phyloP scores from a whole-genome alignment of 2,329 filamentous ascomycete species.

The Claviceps paspali region DNA sequence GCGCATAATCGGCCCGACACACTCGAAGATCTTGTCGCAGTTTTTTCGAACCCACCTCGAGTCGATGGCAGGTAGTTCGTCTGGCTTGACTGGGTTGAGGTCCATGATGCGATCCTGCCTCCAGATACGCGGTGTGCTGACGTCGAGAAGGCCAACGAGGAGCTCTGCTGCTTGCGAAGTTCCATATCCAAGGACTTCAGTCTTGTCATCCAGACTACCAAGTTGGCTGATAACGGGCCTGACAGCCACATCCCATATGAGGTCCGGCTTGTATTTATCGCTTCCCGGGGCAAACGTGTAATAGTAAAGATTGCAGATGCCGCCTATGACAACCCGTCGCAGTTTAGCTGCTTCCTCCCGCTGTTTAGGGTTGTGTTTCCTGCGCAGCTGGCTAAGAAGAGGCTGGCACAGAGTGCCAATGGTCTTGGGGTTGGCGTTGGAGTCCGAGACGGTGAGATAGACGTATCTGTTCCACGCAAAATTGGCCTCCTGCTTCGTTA shows the following conservation, averaged over 20 bases:
- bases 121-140: constrained; percentile 48
- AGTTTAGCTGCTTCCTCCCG: constrained; percentile 35
- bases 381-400: constrained; percentile 51
- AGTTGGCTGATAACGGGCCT: constrained; percentile 45
- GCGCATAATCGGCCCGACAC: constrained; percentile 45
- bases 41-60: constrained; percentile 75
- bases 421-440: constrained; percentile 31
- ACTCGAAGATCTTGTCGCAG: constrained; percentile 45
- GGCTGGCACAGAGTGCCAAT: constrained; percentile 44
- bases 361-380: constrained; percentile 42
- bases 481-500: constrained; percentile 62
- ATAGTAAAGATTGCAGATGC: constrained; percentile 69
- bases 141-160: constrained; percentile 55
- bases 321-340: constrained; percentile 43
- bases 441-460: constrained; percentile 53
- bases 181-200: constrained; percentile 31
- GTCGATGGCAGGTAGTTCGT: constrained; percentile 75
- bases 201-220: constrained; percentile 23
- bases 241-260: constrained; percentile 66
- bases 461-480: constrained; percentile 76
- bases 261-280: constrained; percentile 49
- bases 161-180: constrained; percentile 48
- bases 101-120: constrained; percentile 56
- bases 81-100: constrained; percentile 38
- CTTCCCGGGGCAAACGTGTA: constrained; percentile 63